Conservation (phyloP, 2,329 filamentous ascomycete species). For the Mariannaea elegans region DNA sequence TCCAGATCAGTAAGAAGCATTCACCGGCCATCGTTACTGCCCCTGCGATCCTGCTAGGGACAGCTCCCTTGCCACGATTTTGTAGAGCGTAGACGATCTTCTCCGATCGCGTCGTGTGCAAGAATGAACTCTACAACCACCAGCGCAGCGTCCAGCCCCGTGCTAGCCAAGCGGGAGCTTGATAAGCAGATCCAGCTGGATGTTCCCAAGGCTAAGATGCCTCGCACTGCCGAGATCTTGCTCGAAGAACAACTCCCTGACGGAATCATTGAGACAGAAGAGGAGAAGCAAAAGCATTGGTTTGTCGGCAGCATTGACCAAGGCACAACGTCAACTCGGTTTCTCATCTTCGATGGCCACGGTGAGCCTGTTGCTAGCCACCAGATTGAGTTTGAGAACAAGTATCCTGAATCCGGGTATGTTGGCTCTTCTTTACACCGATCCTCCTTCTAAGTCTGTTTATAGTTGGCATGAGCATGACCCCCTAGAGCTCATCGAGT, state of each 20-base stretch:
- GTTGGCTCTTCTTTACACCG: conserved; percentile 42
- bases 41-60: conserved; percentile 33
- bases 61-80: conserved; percentile 39
- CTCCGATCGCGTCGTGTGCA: conserved; percentile 33
- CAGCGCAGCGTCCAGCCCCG: conserved; percentile 15
- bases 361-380: conserved; percentile 83
- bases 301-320: conserved; percentile 92
- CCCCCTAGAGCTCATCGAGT: conserved; percentile 76
- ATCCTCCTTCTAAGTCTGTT: conserved; percentile 13
- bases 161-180: conserved; percentile 24
- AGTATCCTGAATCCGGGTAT: conserved; percentile 86
- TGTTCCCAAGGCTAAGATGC: conserved; percentile 27
- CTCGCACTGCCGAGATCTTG: conserved; percentile 34
- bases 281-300: conserved; percentile 54
- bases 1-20: conserved; percentile 3
- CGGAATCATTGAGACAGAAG: conserved; percentile 44
- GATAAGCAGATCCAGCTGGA: conserved; percentile 12
- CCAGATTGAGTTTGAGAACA: conserved; percentile 86
- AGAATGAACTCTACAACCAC: conserved; percentile 37
- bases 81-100: conserved; percentile 21
- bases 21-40: conserved; percentile 12
- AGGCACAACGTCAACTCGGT: conserved; percentile 88
- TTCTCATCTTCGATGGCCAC: conserved; percentile 86
- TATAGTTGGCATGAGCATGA: conserved; percentile 90
- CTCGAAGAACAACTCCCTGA: conserved; percentile 40